Conservation (phyloP, 2,329 filamentous ascomycete species). For the Colletotrichum nymphaeae region DNA sequence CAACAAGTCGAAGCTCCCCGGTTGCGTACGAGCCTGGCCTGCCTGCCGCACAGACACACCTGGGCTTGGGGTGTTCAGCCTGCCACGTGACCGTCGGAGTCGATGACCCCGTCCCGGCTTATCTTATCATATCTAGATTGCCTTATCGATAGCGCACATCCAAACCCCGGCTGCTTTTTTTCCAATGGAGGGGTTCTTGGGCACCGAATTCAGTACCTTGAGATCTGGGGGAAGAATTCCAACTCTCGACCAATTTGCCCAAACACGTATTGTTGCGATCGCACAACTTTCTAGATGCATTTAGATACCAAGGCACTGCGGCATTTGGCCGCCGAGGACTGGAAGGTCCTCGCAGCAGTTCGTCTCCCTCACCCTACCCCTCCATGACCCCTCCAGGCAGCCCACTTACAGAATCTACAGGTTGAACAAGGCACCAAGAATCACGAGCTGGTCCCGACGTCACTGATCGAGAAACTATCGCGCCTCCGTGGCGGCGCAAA, state of each 20-base stretch:
- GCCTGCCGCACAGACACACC: conserved; percentile 46
- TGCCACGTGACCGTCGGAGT: conserved; percentile 11
- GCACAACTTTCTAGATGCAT: conserved; percentile 73
- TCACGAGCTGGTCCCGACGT: conserved; percentile 94
- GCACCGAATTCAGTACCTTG: conserved; percentile 1
- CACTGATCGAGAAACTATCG: conserved; percentile 86
- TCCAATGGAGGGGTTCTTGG: conserved; percentile 4
- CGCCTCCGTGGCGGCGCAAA: conserved; percentile 81
- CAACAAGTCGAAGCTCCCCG: conserved; percentile 45
- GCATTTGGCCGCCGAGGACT: conserved; percentile 92
- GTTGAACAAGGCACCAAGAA: conserved; percentile 95
- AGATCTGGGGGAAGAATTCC: not conserved
- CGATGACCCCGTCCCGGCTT: not conserved
- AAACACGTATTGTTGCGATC: not conserved
- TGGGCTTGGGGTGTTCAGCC: not conserved
- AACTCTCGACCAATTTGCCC: not conserved
- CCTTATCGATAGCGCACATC: not conserved
- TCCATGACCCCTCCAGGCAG: conserved; percentile 39
- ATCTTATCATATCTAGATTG: not conserved
- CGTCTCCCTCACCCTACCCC: conserved; percentile 51
- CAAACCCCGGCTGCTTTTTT: not conserved
- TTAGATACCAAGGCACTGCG: conserved; percentile 94
- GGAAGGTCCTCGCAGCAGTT: conserved; percentile 93
- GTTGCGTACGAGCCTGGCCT: conserved; percentile 54
- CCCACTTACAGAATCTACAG: conserved; percentile 62